phyloP scores from a whole-genome alignment of 169 alveolate species.

The Plasmodium blacklocki region DNA sequence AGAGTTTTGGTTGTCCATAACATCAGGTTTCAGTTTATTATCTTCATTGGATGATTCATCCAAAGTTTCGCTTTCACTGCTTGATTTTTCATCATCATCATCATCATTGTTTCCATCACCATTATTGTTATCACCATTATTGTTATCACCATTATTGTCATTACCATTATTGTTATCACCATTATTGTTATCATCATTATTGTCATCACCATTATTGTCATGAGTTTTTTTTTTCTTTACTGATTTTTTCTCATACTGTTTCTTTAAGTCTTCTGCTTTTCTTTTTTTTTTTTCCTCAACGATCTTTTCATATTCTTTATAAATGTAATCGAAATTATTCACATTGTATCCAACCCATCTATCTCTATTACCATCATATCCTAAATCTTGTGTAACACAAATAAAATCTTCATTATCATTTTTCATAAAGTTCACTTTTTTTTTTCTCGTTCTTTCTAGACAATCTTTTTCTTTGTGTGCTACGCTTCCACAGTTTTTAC shows the following conservation, averaged over 20 bases:
- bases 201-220: constrained; percentile 5
- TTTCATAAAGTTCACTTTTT: constrained; percentile 96
- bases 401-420: constrained; percentile 94
- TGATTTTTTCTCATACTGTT: constrained; percentile 48
- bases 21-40: constrained; percentile 79
- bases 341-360: constrained; percentile 98
- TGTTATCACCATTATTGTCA: neutral
- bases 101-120: no score
- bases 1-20: constrained; percentile 73
- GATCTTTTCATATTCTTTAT: constrained; percentile 90
- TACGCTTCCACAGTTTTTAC: constrained; percentile 99
- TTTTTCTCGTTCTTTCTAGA: constrained; percentile 96
- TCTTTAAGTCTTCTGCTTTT: constrained; percentile 84
- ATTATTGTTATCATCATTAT: neutral
- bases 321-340: constrained; percentile 88
- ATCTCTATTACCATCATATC: constrained; percentile 97
- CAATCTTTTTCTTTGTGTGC: constrained; percentile 98
- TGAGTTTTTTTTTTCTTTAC: constrained; percentile 13
- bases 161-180: neutral
- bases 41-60: constrained; percentile 13
- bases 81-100: constrained; percentile 16
- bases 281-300: constrained; percentile 90
- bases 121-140: constrained; percentile 8
- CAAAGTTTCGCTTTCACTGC: neutral
- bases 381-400: constrained; percentile 85